Evolutionary conservation across 2,329 filamentous ascomycete species (phyloP), one percentile per base, ranked within the genome.

Genomic region (Bretziella fagacearum): DNA sequence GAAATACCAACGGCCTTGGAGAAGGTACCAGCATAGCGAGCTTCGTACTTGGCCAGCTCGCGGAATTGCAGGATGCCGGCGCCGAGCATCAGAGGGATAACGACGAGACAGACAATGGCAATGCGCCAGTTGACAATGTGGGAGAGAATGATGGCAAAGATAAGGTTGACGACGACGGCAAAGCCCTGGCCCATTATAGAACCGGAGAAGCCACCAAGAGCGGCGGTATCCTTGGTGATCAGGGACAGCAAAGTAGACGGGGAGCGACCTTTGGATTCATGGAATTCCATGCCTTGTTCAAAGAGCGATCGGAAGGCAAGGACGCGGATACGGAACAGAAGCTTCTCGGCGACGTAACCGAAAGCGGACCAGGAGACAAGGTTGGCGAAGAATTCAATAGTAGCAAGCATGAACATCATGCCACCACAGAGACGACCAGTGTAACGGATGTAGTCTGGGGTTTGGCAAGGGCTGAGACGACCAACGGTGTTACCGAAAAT

Each of bases 91-190:
- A 85, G 61, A 0, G 81, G 82, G 0, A 85, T 74, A 6, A 74
- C 67, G 0, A 79, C 70, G 4, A 86, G 65, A 47, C 79, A 79
- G 3, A 86, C 81, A 11, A 86, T 61, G 0, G 80, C 80, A 51
- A 86, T 83, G 56, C 75, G 80, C 82, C 81, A 86, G 2, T 78
- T 78, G 40, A 86, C 66, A 37, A 84, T 73, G 52, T 82, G 78
- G 0, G 79, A 75, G 7, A 85, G 57, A 25, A 81, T 72, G 47
- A 84, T 76, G 1, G 77, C 79, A 0, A 71, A 74, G 13, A 84
- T 52, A 23, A 84, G 73, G 58, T 81, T 84, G 52, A 84, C 69
- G 2, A 71, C 54, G 18, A 82, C 79, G 0, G 79, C 77, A 49
- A 84, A 74, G 17, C 82, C 62, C 0, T 77, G 81, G 4, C 81